Conservation (phyloP, 1,284 basidiomycete genomes). For the Sanghuangporus sanghuang region DNA sequence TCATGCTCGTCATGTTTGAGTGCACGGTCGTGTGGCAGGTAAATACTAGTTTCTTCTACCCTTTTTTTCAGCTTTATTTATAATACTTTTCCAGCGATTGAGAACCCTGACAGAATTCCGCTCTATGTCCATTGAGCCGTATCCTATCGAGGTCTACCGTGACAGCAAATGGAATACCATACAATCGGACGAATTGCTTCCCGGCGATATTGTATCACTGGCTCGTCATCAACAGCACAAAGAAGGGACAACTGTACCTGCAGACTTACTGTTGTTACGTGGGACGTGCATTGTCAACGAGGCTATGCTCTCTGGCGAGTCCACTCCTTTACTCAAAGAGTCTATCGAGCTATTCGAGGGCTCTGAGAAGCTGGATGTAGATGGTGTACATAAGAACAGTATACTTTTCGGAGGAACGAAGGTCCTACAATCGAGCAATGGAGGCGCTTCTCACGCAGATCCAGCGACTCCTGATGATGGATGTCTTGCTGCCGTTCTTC, state of each 20-base stretch:
- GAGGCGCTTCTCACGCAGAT: constrained; percentile 26
- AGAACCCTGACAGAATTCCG: constrained; percentile 89
- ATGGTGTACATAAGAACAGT: constrained; percentile 81
- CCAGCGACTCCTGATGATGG: constrained; percentile 78
- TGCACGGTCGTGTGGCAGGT: constrained; percentile 97
- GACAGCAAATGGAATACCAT: constrained; percentile 77
- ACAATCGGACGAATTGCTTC: constrained; percentile 80
- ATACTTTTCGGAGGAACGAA: constrained; percentile 94
- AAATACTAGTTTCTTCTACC: constrained; percentile 23
- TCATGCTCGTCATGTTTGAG: constrained; percentile 96
- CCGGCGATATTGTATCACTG: constrained; percentile 83
- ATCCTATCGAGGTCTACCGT: constrained; percentile 76
- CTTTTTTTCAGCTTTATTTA: constrained; percentile 15
- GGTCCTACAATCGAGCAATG: constrained; percentile 75
- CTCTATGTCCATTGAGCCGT: constrained; percentile 91
- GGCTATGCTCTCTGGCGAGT: constrained; percentile 96
- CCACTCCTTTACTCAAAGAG: constrained; percentile 91
- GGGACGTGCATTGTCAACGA: constrained; percentile 95
- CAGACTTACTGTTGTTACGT: constrained; percentile 82
- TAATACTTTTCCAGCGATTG: constrained; percentile 54
- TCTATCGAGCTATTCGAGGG: constrained; percentile 82
- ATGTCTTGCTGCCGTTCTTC: constrained; percentile 85
- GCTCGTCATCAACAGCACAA: constrained; percentile 59
- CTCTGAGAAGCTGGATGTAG: constrained; percentile 74
- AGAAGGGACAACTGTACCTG: constrained; percentile 79